phyloP scores from a whole-genome alignment of 2,329 filamentous ascomycete genomes.

The Nothophoma quercina region DNA sequence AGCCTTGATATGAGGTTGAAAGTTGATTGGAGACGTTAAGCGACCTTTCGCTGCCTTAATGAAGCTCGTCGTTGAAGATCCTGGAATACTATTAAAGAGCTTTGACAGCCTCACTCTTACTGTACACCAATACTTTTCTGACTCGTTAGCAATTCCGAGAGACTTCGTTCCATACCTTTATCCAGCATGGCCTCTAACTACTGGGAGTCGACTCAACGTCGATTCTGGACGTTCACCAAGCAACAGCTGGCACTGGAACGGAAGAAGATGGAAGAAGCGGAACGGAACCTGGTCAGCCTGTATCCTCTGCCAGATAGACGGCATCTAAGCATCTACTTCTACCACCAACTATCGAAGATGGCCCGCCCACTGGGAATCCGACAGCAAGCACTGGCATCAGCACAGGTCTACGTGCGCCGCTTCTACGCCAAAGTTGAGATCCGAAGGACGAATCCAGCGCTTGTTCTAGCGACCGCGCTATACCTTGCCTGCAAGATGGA shows the following conservation, averaged over 20 bases:
- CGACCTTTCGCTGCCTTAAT: no score
- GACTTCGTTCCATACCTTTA: not conserved
- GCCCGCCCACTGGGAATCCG: slow-evolving; percentile 83
- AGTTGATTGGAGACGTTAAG: no score
- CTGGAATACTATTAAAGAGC: no score
- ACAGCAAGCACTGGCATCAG: slow-evolving; percentile 92
- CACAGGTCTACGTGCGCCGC: slow-evolving; percentile 91
- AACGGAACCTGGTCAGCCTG: slow-evolving; percentile 75
- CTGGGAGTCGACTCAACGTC: slow-evolving; percentile 92
- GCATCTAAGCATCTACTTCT: slow-evolving; percentile 89
- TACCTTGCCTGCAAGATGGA: slow-evolving; percentile 99
- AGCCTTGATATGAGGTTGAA: no score
- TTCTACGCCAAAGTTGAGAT: slow-evolving; percentile 94
- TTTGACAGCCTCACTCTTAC: no score
- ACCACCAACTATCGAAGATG: slow-evolving; percentile 83
- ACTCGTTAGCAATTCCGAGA: not conserved
- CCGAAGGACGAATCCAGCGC: slow-evolving; percentile 89
- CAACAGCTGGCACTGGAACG: slow-evolving; percentile 79
- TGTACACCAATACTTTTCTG: not conserved
- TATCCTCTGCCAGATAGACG: slow-evolving; percentile 83
- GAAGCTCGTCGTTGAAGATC: no score
- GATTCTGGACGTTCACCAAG: slow-evolving; percentile 89
- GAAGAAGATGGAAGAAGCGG: slow-evolving; percentile 77
- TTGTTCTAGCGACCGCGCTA: slow-evolving; percentile 89
- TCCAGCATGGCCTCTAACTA: slow-evolving; percentile 86